Conservation (phyloP, 208 protist species). For the Crithidia mellificae region DNA sequence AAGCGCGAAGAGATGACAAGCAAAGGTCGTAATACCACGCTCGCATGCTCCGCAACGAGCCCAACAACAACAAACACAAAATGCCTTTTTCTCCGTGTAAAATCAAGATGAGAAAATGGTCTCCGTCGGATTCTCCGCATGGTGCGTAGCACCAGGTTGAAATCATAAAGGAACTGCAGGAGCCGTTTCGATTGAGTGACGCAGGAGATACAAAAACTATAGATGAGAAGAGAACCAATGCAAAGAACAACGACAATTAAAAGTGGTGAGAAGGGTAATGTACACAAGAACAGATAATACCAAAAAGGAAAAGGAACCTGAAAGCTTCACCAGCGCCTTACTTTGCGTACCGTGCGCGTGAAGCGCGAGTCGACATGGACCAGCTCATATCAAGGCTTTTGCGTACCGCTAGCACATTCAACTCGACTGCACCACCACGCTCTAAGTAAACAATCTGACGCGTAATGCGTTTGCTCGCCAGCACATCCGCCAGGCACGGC, state of each 20-base stretch:
- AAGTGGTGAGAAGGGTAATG: neutral
- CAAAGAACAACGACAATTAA: constrained; percentile 17
- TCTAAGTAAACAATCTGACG: constrained; percentile 31
- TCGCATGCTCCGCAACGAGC: no score
- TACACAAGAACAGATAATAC: neutral
- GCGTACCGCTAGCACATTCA: constrained; percentile 30
- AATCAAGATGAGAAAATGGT: no score
- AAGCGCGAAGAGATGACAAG: no score
- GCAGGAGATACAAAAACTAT: no score
- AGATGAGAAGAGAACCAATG: constrained; percentile 3
- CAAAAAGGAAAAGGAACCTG: constrained; percentile 8
- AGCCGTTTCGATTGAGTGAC: no score
- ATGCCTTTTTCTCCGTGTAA: no score
- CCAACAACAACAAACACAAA: no score
- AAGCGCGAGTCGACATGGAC: neutral
- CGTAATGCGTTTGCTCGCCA: constrained; percentile 39
- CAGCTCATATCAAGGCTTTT: neutral
- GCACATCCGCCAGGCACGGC: constrained; percentile 29
- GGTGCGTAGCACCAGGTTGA: no score
- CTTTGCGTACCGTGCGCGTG: neutral
- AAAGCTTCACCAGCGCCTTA: constrained; percentile 3
- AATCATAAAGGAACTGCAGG: no score
- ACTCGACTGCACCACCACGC: constrained; percentile 14
- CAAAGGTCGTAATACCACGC: no score
- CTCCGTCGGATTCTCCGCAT: no score